These are phyloP conservation scores for Phytophthora tentaculata DNA, from an alignment of 352 stramenopile species.

Conservation along the genomic window DNA sequence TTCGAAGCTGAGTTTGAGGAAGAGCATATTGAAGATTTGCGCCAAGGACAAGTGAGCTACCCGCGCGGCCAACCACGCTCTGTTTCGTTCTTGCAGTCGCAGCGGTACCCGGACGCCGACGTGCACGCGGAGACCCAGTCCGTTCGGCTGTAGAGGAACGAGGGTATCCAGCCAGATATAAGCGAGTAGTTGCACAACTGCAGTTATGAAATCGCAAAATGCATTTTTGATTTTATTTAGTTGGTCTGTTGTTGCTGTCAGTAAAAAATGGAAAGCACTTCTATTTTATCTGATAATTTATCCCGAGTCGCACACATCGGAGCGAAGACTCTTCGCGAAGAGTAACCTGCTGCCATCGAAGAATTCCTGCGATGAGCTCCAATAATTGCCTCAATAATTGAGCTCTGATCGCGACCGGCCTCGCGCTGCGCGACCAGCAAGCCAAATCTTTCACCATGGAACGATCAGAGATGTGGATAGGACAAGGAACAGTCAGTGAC, in stretches of 20 bases:
- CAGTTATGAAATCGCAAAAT: conserved; percentile 1
- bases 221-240: conserved; percentile 20
- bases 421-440: conserved; percentile 15
- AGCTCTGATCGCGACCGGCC: conserved; percentile 5
- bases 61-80: conserved; percentile 63
- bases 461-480: conserved; percentile 27
- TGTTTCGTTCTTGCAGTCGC: conserved; percentile 74
- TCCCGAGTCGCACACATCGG: neutral
- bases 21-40: conserved; percentile 47
- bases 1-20: conserved; percentile 62
- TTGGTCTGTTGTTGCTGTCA: neutral
- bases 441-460: conserved; percentile 20
- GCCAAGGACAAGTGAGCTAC: conserved; percentile 57
- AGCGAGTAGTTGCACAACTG: neutral
- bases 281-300: neutral
- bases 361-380: neutral
- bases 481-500: neutral
- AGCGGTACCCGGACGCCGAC: conserved; percentile 74
- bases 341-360: neutral
- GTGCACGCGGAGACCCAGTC: conserved; percentile 70
- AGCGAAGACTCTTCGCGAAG: no score
- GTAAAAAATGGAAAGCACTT: no score
- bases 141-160: conserved; percentile 41
- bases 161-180: conserved; percentile 1
- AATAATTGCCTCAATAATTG: conserved; percentile 11